A percentile compares a stretch with the other conserved stretches of the same genome.
phyloP scores from a whole-genome alignment of 1,284 basidiomycete species.

The Hypsizygus ulmarius region DNA sequence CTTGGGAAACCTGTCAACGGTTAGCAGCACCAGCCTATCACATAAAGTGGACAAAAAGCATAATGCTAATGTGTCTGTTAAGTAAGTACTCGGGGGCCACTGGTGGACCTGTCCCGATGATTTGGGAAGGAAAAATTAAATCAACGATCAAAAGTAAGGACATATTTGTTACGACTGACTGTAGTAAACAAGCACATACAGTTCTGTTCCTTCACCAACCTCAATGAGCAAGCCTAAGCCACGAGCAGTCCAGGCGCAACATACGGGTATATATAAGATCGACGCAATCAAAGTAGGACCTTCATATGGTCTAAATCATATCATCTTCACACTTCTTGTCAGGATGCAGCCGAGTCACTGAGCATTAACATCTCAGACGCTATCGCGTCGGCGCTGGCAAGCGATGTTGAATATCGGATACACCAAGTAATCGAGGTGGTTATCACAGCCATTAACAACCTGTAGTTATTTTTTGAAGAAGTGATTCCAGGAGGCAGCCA shows the following conservation, averaged over 20 bases:
- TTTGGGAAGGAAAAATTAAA: too few relatives aligned
- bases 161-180: too few relatives aligned
- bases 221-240: constrained; percentile 49
- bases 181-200: too few relatives aligned
- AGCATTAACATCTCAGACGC: constrained; percentile 82
- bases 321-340: constrained; percentile 1
- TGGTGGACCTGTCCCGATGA: too few relatives aligned
- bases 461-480: constrained; percentile 3
- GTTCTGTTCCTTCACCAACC: background rate
- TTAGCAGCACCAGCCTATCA: too few relatives aligned
- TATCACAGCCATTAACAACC: constrained; percentile 13
- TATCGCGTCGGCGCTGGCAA: constrained; percentile 85
- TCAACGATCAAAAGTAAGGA: too few relatives aligned
- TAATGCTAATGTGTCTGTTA: too few relatives aligned
- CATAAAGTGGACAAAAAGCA: too few relatives aligned
- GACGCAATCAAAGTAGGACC: constrained; percentile 58
- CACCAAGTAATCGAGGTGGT: constrained; percentile 87
- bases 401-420: constrained; percentile 95
- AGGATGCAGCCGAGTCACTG: constrained; percentile 93
- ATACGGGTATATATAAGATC: constrained; percentile 60
- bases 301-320: background rate
- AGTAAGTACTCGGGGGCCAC: too few relatives aligned
- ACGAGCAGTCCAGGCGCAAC: constrained; percentile 40
- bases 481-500: constrained; percentile 78
- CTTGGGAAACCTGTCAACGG: too few relatives aligned